Base-by-base conservation (phyloP, 441 rosid species). In the Syzygium malaccense region DNA sequence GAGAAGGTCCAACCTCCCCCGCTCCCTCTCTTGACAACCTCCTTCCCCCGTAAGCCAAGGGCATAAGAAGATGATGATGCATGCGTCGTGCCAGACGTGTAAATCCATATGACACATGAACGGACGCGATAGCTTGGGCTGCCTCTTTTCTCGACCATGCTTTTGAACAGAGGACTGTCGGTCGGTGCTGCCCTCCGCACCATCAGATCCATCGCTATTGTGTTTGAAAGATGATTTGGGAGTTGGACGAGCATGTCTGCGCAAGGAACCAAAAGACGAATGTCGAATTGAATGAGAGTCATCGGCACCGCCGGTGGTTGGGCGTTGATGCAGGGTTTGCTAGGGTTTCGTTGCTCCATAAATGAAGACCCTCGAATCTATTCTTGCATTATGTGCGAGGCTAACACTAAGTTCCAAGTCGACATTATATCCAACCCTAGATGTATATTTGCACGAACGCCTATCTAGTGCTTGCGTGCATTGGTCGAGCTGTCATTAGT, bases 21-120 rank as follows among this genome's bases (percentile, higher is more conserved):
- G 6, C 49, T 71, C 17, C 83, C n/a, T 41, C 23, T 75, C n/a
- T 37, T 0, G 83, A 37, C n/a, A 75, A 14, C 51, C 17, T 9
- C 28, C 25, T 57, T 25, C n/a, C 62, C 28, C 51, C 51, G 51
- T 49, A 41, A 41, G 45, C 45, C 45, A 41, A 41, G 45, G 45
- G 45, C 45, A 41, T 5, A 41, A 41, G 45, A 41, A 41, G 45
- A 41, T 41, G 45, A 41, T 41, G 45, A 41, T 41, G 45, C 45
- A 41, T 41, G 45, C 45, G 45, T 41, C 8, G 45, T 41, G 45
- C 45, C 45, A 41, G 45, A 41, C 8, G 45, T 41, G 45, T 41
- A 41, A 41, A 41, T 0, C 0, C 18, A 7, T 60, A 5, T 1
- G 6, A 15, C 14, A 19, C 2, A 5, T 0, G 49, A 71, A 19